A percentile compares a stretch with the other conserved stretches of the same genome.
Conservation (phyloP, 495 filamentous ascomycete species). For the Patellaria atrata region DNA sequence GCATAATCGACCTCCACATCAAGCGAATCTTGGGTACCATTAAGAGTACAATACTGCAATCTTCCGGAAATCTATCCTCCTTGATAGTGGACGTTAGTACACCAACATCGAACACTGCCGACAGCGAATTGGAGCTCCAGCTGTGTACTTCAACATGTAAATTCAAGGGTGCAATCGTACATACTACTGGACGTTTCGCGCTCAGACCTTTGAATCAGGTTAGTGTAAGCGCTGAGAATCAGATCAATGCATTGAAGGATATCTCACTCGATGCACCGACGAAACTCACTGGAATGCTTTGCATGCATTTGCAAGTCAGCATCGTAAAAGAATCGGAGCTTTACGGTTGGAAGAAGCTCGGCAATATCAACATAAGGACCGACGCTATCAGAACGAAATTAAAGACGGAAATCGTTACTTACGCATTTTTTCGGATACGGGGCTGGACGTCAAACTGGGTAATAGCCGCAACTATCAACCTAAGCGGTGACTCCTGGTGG, state of each 20-base stretch:
- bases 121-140: constrained; percentile 50
- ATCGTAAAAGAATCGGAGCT: constrained; percentile 18
- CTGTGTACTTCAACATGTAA: constrained; percentile 40
- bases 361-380: constrained; percentile 3
- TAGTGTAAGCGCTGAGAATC: constrained; percentile 30
- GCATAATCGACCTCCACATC: constrained; percentile 61
- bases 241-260: constrained; percentile 16
- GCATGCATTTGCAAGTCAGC: constrained; percentile 10
- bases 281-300: constrained; percentile 13
- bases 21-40: constrained; percentile 48
- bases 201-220: constrained; percentile 24
- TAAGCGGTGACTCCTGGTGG: constrained; percentile 26
- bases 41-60: constrained; percentile 38
- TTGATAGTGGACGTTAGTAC: constrained; percentile 34
- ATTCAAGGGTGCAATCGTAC: constrained; percentile 51
- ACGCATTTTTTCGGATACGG: constrained; percentile 14
- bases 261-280: constrained; percentile 6
- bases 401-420: constrained; percentile 18
- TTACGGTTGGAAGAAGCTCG: constrained; percentile 19
- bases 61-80: constrained; percentile 32
- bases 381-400: constrained; percentile 18
- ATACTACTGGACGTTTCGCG: constrained; percentile 32
- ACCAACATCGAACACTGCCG: constrained; percentile 23
- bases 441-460: constrained; percentile 24
- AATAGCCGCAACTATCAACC: constrained; percentile 19